Base-by-base conservation (phyloP, 768 basidiomycete genomes). In the Mycena alexandri region DNA sequence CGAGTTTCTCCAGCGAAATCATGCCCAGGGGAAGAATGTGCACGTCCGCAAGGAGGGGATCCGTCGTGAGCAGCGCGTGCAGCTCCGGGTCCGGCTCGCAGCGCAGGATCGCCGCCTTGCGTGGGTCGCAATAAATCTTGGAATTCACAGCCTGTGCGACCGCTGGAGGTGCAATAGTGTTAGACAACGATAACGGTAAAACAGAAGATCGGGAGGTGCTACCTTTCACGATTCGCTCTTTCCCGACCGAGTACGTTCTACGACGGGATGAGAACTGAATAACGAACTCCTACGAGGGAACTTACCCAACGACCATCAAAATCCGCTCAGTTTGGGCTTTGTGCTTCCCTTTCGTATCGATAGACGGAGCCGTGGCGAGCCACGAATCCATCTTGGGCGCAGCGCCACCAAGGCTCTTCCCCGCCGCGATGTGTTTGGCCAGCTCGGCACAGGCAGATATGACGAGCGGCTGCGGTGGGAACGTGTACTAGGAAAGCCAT, bases 201-300 rank as follows among this genome's bases (percentile, higher is more conserved):
- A 9, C n/a, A 29, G 33, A 12, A 11, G 10, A 38, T 29, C 41
- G 66, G 50, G 36, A 42, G 55, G 33, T 56, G 3, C 36, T 63
- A 94, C 95, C 95, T 87, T 98, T 98, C 44, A 98, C 96, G 44
- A 99, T 93, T 24, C 98, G 90, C 78, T 99, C 98, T 77, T 99
- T 99, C 44, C 98, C 98, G 54, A 99, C 95, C 0, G 94, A 94
- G 79, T 99, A 99, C 0, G 98, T 98, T 12, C 95, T 95, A 66
- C 44, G 61, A 36, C 55, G 14, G 24, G 48, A 63, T 29, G 56
- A 48, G 48, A 29, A 44, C 62, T 46, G 24, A 29, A 51, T 0
- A 44, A 62, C 42, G 29, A 17, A 24, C 11, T 62, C 42, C 50
- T 8, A 33, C 11, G 48, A 21, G 48, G 24, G 29, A 47, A 74